Percentiles rank a stretch among this genome's conserved stretches.
Conservation (phyloP, 2,329 filamentous ascomycete species). For the Diaporthe amygdali region DNA sequence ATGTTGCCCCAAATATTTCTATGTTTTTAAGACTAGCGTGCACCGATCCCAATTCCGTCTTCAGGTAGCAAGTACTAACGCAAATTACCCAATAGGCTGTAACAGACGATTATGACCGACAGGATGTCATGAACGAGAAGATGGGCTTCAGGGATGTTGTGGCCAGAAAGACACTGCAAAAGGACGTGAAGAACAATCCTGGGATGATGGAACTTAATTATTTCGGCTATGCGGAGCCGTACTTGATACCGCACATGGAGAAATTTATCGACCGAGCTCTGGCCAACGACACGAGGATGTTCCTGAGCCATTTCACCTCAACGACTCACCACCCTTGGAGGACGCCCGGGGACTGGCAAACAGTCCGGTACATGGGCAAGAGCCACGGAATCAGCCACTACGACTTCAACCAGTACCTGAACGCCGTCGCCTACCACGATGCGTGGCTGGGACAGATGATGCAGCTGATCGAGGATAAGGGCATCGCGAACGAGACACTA, state of each 20-base stretch:
- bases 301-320: slow-evolving; percentile 41
- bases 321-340: slow-evolving; percentile 49
- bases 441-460: slow-evolving; percentile 44
- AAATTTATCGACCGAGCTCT: slow-evolving; percentile 39
- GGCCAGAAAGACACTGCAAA: slow-evolving; percentile 15
- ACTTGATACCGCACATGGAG: slow-evolving; percentile 43
- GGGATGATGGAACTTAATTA: slow-evolving; percentile 38
- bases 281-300: slow-evolving; percentile 37
- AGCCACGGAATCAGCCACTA: slow-evolving; percentile 34
- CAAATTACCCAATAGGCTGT: slow-evolving; percentile 28
- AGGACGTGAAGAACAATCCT: background rate
- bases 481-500: slow-evolving; percentile 49
- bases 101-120: slow-evolving; percentile 40
- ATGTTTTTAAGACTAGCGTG: background rate
- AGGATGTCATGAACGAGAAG: slow-evolving; percentile 35
- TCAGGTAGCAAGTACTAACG: background rate
- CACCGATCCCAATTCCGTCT: background rate
- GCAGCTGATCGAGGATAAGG: slow-evolving; percentile 45
- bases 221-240: slow-evolving; percentile 47
- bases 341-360: slow-evolving; percentile 36
- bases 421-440: slow-evolving; percentile 45
- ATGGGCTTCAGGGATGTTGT: slow-evolving; percentile 37
- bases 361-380: slow-evolving; percentile 26
- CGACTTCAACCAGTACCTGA: slow-evolving; percentile 45
- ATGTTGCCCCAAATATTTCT: background rate